Evolutionary conservation across 495 filamentous ascomycete species (phyloP).

Genomic region (Penicillium coprophilum): DNA sequence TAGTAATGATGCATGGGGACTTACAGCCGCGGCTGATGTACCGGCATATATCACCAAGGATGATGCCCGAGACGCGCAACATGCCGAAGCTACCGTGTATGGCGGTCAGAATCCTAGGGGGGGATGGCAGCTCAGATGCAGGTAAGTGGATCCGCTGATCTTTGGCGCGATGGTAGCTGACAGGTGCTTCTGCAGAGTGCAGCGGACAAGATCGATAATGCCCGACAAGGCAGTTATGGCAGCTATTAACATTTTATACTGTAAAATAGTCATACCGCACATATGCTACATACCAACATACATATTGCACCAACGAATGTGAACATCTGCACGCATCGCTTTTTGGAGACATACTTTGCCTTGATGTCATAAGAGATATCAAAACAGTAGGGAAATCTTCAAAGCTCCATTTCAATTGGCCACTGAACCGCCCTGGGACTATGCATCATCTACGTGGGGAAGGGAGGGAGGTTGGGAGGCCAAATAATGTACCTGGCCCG

Average conservation of each 20-base stretch:
- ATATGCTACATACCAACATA: not conserved
- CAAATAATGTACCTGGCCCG: not conserved
- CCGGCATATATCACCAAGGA: slow-evolving; percentile 37
- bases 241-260: not conserved
- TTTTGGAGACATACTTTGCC: not conserved
- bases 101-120: slow-evolving; percentile 33
- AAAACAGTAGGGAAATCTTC: not conserved
- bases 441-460: not conserved
- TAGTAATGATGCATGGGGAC: slow-evolving; percentile 33
- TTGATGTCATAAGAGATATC: not conserved
- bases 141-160: slow-evolving; percentile 21
- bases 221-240: slow-evolving; percentile 14
- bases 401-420: not conserved
- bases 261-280: not conserved
- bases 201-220: slow-evolving; percentile 35
- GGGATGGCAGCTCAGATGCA: slow-evolving; percentile 37
- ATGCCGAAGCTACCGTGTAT: slow-evolving; percentile 31
- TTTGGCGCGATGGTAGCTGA: slow-evolving; percentile 10
- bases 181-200: slow-evolving; percentile 26
- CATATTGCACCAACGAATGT: not conserved
- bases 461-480: not conserved
- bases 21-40: slow-evolving; percentile 24
- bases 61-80: slow-evolving; percentile 37
- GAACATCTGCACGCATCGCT: not conserved
- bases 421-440: not conserved